phyloP scores from a whole-genome alignment of 257 asterid genomes.

The Solanum pinnatisectum region DNA sequence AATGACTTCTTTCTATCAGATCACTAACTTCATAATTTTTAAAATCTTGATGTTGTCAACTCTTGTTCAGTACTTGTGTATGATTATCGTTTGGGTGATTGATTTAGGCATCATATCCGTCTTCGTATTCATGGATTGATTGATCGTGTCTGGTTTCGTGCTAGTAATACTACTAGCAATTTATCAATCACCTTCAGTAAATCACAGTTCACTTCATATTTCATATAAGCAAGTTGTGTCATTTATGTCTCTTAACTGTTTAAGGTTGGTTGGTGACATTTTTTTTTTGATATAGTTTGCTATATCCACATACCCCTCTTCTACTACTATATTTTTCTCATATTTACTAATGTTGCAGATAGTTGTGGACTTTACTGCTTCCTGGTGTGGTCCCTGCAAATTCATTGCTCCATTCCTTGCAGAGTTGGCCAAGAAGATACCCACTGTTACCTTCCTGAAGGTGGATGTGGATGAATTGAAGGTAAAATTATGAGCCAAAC shows the following conservation, averaged over 20 bases:
- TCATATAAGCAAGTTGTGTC: not conserved
- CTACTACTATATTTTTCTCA: not conserved
- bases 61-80: not conserved
- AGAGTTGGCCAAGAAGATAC: constrained; percentile 75
- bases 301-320: not conserved
- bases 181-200: not conserved
- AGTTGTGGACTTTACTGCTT: constrained; percentile 90
- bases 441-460: constrained; percentile 64
- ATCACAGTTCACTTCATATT: not conserved
- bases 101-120: not conserved
- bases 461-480: constrained; percentile 87
- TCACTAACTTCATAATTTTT: not conserved
- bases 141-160: not conserved
- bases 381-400: constrained; percentile 97
- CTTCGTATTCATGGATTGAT: not conserved
- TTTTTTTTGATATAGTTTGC: no score
- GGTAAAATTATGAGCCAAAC: constrained; percentile 22
- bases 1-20: not conserved
- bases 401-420: constrained; percentile 78
- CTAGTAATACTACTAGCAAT: not conserved
- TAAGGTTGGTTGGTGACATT: not conserved
- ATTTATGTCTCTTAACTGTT: not conserved
- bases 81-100: not conserved
- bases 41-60: not conserved
- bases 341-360: constrained; percentile 27